A percentile compares a stretch with the other conserved stretches of the same genome.
phyloP scores from a whole-genome alignment of 2,329 filamentous ascomycete species.

The Cercospora canescens region DNA sequence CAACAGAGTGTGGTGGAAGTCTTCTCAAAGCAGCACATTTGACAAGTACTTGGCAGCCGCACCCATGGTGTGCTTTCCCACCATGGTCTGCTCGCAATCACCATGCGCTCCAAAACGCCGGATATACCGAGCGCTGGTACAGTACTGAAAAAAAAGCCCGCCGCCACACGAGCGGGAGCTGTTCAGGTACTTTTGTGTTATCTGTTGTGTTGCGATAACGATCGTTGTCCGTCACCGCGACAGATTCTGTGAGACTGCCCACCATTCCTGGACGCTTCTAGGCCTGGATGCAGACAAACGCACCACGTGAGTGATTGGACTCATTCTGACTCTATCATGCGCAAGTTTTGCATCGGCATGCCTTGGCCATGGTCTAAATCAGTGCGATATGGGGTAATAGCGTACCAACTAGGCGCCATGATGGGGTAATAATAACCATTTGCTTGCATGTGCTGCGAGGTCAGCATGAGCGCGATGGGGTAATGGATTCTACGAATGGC shows the following conservation, averaged over 20 bases:
- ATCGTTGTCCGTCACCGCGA: neutral
- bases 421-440: conserved; percentile 8
- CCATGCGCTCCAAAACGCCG: neutral
- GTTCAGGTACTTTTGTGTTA: neutral
- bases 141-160: neutral
- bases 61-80: too few species aligned
- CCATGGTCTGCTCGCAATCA: neutral
- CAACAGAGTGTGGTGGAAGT: neutral
- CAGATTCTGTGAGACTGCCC: neutral
- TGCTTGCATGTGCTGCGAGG: neutral
- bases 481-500: conserved; percentile 12
- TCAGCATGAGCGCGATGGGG: conserved; percentile 7
- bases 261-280: neutral
- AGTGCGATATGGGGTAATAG: neutral
- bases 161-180: neutral
- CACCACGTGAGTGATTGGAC: neutral
- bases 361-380: neutral
- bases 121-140: neutral
- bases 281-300: neutral
- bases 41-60: neutral
- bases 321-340: neutral
- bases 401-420: neutral
- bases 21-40: neutral
- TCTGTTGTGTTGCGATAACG: neutral
- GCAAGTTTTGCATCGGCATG: neutral